Conservation (phyloP, 2,329 filamentous ascomycete species). For the Colletotrichum sp. region DNA sequence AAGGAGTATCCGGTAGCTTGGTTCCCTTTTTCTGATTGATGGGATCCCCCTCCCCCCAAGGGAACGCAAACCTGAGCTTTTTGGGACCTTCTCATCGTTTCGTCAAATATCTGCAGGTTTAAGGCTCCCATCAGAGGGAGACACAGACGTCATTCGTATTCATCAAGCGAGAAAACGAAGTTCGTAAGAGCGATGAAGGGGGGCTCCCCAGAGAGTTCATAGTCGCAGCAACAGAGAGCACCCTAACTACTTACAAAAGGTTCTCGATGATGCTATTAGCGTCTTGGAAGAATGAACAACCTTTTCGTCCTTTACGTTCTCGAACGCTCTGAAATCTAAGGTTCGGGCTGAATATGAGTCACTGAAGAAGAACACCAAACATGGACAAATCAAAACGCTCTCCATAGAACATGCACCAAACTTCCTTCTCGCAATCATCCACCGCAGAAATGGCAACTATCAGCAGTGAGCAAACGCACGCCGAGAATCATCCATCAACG, state of each 20-base stretch:
- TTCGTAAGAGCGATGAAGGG: neutral
- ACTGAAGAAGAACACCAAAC: neutral
- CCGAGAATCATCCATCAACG: neutral
- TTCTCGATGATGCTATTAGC: neutral
- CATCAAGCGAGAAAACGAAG: neutral
- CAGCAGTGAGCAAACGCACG: neutral
- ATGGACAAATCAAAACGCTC: neutral
- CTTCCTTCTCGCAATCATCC: neutral
- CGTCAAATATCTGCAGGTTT: neutral
- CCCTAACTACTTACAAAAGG: too few relatives aligned
- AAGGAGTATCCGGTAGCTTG: neutral
- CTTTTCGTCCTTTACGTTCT: neutral
- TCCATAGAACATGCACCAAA: too few relatives aligned
- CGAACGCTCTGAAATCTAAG: neutral
- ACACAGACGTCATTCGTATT: neutral
- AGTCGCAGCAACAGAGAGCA: neutral
- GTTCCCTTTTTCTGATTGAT: neutral
- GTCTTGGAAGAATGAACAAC: neutral
- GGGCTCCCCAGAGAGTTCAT: neutral
- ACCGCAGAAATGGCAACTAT: neutral
- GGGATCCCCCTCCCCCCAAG: too few relatives aligned
- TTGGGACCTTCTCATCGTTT: too few relatives aligned
- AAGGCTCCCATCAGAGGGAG: accelerated
- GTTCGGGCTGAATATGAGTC: neutral
- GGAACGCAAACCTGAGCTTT: too few relatives aligned